phyloP scores from a whole-genome alignment of 768 basidiomycete genomes.

The Atractiella rhizophila region DNA sequence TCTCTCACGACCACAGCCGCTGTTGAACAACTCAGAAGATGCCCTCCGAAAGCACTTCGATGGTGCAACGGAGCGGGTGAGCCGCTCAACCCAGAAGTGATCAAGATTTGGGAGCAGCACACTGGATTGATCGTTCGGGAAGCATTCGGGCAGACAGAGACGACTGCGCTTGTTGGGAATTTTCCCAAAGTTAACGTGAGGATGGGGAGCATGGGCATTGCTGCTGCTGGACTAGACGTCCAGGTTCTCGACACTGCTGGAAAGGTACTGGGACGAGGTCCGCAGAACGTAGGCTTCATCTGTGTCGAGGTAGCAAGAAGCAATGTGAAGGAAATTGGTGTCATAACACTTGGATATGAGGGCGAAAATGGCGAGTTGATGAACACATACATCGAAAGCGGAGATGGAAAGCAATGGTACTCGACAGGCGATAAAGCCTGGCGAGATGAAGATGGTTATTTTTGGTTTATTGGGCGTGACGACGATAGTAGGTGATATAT shows the following conservation, averaged over 20 bases:
- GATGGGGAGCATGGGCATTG: conserved; percentile 5
- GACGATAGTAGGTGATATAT: conserved; percentile 6
- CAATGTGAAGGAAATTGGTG: too few species aligned
- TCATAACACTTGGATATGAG: neutral
- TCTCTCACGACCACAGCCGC: conserved; percentile 1
- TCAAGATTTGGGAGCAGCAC: conserved; percentile 2
- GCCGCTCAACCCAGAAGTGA: conserved; percentile 10
- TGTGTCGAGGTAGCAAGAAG: conserved; percentile 6
- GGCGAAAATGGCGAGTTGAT: conserved; percentile 12
- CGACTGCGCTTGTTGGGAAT: conserved; percentile 4
- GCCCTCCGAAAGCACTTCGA: conserved; percentile 1
- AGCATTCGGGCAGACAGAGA: conserved; percentile 9
- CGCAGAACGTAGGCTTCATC: conserved; percentile 9
- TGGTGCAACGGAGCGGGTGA: conserved; percentile 10
- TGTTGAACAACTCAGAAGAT: neutral
- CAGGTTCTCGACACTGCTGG: conserved; percentile 8
- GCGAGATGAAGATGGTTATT: conserved; percentile 10
- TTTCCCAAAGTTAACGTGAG: conserved; percentile 2
- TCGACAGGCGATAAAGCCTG: conserved; percentile 6
- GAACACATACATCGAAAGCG: conserved; percentile 2
- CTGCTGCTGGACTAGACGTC: conserved; percentile 1
- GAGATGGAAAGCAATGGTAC: conserved; percentile 10
- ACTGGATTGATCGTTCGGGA: conserved; percentile 8
- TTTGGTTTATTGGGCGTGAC: conserved; percentile 9
- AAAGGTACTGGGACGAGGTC: neutral